Evolutionary conservation across 1,139 yeast genomes (phyloP), one percentile per base, ranked within the genome.

Genomic region (Taiozyma sp.): DNA sequence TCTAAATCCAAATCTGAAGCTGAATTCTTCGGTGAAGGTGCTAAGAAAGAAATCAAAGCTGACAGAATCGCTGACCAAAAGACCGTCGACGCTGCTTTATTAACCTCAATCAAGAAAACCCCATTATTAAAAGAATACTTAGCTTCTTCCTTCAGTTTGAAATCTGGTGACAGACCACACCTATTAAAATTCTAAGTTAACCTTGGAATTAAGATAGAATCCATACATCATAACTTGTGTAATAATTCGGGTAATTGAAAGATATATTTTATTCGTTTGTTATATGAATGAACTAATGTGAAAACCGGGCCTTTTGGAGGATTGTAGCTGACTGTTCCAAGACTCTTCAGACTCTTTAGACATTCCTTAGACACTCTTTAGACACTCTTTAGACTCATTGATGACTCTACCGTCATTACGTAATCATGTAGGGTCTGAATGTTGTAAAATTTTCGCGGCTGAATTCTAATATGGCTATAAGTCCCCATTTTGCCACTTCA

Each of bases 141-240:
- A 77, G 87, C 97, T 68, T 78, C 97, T 70, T 81, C 96, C 67
- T 93, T 93, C 93, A 87, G 97, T 69, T 87, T 95, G 79, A 92
- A 91, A 90, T 85, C 82, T 80, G 99, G 99, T 79, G 99, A 93
- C 84, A 91, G 82, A 79, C 99, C 99, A 72, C 99, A 93, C 80
- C 87, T 89, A 77, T 91, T 93, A 87, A 90, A 89, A 83, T 93
- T 93, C 79, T 93, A 90, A 87, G 62, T 64, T 51, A 24, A 14
- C 12, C 23, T 38, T 38, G 41, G 41, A 38, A 38, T 38, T 38
- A 19, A 19, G 24, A 38, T 38, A 38, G 24, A 19, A 16, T 45
- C 44, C 49, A 50, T 48, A 50, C 39, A 44, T 36, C 41, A 42
- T 30, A 47, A 49, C 53, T 54, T 59, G 62, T 59, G 58, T 58